Evolutionary conservation across 23 red algal genomes (phyloP), one percentile per base, ranked within the genome.

Genomic region (Porphyridium purpureum): DNA sequence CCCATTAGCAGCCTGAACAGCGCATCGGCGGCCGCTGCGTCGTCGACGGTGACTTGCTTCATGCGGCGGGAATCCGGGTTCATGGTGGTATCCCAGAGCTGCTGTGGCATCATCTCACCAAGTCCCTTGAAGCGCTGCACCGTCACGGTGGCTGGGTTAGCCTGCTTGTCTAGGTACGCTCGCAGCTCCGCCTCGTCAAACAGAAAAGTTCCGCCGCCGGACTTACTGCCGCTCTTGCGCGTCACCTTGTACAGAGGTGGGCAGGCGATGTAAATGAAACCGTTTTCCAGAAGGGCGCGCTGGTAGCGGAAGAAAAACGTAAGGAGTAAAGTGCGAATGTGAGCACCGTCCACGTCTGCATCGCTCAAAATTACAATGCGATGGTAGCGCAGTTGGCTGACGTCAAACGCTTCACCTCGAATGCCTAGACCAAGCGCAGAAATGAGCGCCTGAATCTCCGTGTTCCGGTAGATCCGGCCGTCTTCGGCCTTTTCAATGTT

Each of bases 241-340:
- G 19, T 80, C 33, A 98, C 52, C 57, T 98, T 98, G 69, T 75
- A 98, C 41, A 98, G 49, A 23, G 90, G 90, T 33, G 90, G 79
- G 28, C 78, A 80, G 4, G 90, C 90, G 25, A 98, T 85, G 50
- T 98, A 98, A 5, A 98, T 58, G 60, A 62, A 78, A 19, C 90
- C 90, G 17, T 98, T 50, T 25, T 86, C 81, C 47, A 98, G 62
- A 25, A 98, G 67, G 20, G 49, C 41, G 26, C 69, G 62, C 53
- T 86, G 90, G 47, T 98, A 98, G 2, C 90, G 90, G 57, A 81
- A 98, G 50, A 98, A 98, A 54, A 98, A 98, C 15, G 90, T 98
- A 11, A 98, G 58, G 24, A 98, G 70, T 21, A 98, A 54, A 8
- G 90, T 98, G 35, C 90, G 76, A 50, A 98, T 98, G 49, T 98